A percentile compares a stretch with the other conserved stretches of the same genome.
Evolutionary conservation across 176 grass and related monocot genomes (phyloP).

Genomic region (Olyra latifolia): DNA sequence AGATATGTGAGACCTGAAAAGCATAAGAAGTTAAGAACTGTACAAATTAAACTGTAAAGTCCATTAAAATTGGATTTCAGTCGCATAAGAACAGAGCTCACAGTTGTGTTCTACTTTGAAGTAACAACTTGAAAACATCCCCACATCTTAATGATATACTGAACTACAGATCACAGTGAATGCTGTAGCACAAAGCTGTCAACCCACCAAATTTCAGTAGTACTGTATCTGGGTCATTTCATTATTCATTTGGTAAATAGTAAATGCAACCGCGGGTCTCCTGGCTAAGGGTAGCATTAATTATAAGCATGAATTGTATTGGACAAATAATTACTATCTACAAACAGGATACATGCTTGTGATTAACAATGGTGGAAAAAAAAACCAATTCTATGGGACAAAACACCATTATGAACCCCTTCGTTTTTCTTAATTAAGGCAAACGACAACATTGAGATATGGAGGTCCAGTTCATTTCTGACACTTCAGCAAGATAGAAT

Average conservation of each 20-base stretch:
- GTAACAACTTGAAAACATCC: neutral
- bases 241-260: neutral
- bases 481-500: neutral
- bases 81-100: neutral
- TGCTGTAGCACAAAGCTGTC: neutral
- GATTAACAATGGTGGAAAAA: neutral
- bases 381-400: neutral
- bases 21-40: too few relatives aligned
- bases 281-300: neutral
- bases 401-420: neutral
- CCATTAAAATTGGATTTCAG: neutral
- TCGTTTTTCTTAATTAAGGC: neutral
- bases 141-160: neutral
- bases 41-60: neutral
- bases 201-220: neutral
- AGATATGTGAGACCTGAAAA: slow-evolving; percentile 86
- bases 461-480: neutral
- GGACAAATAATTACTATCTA: neutral
- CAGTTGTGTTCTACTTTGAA: neutral
- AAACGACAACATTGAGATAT: neutral
- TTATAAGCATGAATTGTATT: neutral
- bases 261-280: neutral
- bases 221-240: neutral
- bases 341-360: neutral
- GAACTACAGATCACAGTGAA: neutral